Evolutionary conservation across 768 basidiomycete genomes (phyloP).

Genomic region (Cyathus striatus): DNA sequence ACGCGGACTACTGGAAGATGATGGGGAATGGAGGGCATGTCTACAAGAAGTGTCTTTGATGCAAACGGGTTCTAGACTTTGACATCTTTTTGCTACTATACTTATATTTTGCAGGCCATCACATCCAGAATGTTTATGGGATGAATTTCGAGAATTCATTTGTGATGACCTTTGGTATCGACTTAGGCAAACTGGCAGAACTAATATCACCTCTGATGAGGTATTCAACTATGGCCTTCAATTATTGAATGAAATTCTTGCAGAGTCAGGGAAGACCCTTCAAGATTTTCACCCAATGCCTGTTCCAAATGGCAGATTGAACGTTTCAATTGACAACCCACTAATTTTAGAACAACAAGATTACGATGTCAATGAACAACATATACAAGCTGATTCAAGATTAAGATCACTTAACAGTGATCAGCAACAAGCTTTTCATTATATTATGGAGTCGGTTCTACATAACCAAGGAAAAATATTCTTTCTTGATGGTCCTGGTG

Average conservation of each 20-base stretch:
- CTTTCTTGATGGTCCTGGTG: conserved; percentile 40
- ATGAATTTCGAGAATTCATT: conserved; percentile 22
- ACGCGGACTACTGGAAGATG: conserved; percentile 30
- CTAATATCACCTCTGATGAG: conserved; percentile 18
- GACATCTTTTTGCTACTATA: conserved; percentile 34
- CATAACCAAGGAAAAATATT: conserved; percentile 15
- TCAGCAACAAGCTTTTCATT: conserved; percentile 23
- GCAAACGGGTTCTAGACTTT: conserved; percentile 24
- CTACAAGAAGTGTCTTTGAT: conserved; percentile 28
- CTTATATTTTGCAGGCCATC: conserved; percentile 26
- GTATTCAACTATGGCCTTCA: conserved; percentile 37
- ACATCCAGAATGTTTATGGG: conserved; percentile 30
- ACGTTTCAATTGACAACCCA: conserved; percentile 9
- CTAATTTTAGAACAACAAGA: conserved; percentile 11
- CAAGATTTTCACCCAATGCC: conserved; percentile 22
- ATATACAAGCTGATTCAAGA: conserved; percentile 3
- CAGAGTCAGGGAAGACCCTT: conserved; percentile 14
- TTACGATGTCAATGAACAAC: conserved; percentile 15
- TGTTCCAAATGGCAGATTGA: conserved; percentile 16
- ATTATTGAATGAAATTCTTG: conserved; percentile 25
- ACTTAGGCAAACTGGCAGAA: conserved; percentile 9
- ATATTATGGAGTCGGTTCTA: conserved; percentile 19
- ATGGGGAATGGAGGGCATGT: conserved; percentile 35
- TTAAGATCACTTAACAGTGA: conserved; percentile 22
- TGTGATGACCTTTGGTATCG: conserved; percentile 32